These are phyloP conservation scores for Baorangia bicolor DNA, from an alignment of 768 basidiomycete genomes.

Conservation along the genomic window DNA sequence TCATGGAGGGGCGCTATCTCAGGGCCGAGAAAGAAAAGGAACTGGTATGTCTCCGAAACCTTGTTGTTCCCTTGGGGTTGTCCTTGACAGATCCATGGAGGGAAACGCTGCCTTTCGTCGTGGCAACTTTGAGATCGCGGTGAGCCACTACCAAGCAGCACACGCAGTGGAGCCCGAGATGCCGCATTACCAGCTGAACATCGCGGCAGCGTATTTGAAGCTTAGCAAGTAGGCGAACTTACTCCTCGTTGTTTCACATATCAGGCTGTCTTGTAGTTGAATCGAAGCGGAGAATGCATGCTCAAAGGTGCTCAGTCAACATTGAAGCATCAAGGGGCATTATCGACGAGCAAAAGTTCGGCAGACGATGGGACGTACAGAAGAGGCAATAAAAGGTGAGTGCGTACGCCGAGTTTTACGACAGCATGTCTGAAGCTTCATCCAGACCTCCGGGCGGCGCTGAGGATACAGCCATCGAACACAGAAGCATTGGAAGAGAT, in stretches of 20 bases:
- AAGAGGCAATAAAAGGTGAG: no score
- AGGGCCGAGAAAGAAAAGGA: slow-evolving; percentile 72
- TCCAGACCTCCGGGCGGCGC: slow-evolving; percentile 58
- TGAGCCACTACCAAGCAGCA: slow-evolving; percentile 57
- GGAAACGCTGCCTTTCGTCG: slow-evolving; percentile 69
- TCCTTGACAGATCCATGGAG: slow-evolving; percentile 34
- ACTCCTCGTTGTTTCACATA: no score
- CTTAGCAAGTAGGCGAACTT: no score
- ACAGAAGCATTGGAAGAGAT: no score
- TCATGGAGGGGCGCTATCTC: slow-evolving; percentile 72
- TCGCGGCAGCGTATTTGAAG: slow-evolving; percentile 75
- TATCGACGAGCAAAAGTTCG: slow-evolving; percentile 68
- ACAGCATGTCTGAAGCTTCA: not conserved
- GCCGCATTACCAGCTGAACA: slow-evolving; percentile 76
- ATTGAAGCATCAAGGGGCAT: slow-evolving; percentile 65
- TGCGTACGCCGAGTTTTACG: no score
- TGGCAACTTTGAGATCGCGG: slow-evolving; percentile 55
- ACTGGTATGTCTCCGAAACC: slow-evolving; percentile 39
- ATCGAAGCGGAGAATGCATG: slow-evolving; percentile 71
- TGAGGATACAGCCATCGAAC: no score
- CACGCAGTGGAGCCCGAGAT: no score
- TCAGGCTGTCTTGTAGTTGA: slow-evolving; percentile 46
- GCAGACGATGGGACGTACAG: slow-evolving; percentile 51
- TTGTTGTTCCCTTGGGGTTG: not conserved
- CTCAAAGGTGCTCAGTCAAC: slow-evolving; percentile 59